These are phyloP conservation scores for Alternaria alternata DNA, from an alignment of 2,329 filamentous ascomycete genomes.

Conservation along the genomic window DNA sequence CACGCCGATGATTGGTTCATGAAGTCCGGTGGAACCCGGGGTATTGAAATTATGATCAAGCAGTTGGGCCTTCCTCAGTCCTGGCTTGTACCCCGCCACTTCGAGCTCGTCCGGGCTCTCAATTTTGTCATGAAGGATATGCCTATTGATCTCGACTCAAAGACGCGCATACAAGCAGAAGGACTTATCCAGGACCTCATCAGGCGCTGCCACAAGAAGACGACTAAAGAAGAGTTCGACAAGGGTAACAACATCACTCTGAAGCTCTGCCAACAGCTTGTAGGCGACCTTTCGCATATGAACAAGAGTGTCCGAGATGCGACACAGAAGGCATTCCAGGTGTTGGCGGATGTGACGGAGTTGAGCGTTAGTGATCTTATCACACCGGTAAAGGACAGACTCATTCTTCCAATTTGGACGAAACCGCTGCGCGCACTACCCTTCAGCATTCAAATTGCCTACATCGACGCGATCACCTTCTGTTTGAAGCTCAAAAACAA, in stretches of 20 bases:
- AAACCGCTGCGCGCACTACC: slow-evolving; percentile 93
- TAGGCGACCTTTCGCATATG: slow-evolving; percentile 91
- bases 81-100: slow-evolving; percentile 84
- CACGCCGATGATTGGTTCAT: slow-evolving; percentile 99
- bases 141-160: slow-evolving; percentile 90
- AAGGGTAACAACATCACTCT: slow-evolving; percentile 72
- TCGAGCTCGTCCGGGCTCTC: slow-evolving; percentile 88
- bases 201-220: slow-evolving; percentile 77
- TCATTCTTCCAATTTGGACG: slow-evolving; percentile 91
- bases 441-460: slow-evolving; percentile 95
- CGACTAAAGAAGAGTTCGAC: slow-evolving; percentile 80
- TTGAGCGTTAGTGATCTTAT: slow-evolving; percentile 88
- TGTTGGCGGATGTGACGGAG: slow-evolving; percentile 79
- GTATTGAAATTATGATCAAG: slow-evolving; percentile 87
- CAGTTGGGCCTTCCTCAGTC: slow-evolving; percentile 82
- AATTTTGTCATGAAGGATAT: slow-evolving; percentile 99
- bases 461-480: slow-evolving; percentile 97
- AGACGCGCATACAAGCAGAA: slow-evolving; percentile 83
- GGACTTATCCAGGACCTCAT: slow-evolving; percentile 83
- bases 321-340: slow-evolving; percentile 79
- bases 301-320: slow-evolving; percentile 93
- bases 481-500: slow-evolving; percentile 88
- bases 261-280: slow-evolving; percentile 83
- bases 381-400: slow-evolving; percentile 85
- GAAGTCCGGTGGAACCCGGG: slow-evolving; percentile 89